Conservation (phyloP, 2,329 filamentous ascomycete species). For the Tympanopsis confertula region DNA sequence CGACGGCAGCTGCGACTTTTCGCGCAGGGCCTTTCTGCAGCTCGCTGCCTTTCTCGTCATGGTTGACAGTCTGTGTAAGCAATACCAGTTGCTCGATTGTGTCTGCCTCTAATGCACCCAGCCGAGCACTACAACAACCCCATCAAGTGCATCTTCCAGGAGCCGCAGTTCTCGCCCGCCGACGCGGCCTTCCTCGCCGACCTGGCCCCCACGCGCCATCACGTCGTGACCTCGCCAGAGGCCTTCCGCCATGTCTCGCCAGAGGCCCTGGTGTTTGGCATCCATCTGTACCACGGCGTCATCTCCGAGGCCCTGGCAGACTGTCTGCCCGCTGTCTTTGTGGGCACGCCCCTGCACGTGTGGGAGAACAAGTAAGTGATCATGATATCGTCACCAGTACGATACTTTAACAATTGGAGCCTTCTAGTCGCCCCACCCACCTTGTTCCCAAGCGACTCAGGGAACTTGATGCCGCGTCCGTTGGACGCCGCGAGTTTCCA, state of each 20-base stretch:
- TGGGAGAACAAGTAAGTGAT: background rate
- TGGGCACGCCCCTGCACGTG: background rate
- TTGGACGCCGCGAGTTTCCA: background rate
- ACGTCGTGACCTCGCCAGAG: background rate
- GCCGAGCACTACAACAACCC: too few relatives aligned
- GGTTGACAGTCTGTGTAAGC: constrained; percentile 29
- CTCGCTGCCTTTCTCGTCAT: constrained; percentile 38
- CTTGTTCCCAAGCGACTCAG: background rate
- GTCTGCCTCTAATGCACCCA: too few relatives aligned
- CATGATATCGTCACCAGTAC: background rate
- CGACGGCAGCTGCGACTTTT: constrained; percentile 30
- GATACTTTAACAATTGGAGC: too few relatives aligned
- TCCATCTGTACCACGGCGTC: background rate
- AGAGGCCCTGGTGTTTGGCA: background rate
- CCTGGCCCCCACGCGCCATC: background rate
- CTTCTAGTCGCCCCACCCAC: background rate
- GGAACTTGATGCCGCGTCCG: background rate
- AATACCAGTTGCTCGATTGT: too few relatives aligned
- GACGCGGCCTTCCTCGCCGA: background rate
- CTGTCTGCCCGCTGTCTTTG: background rate
- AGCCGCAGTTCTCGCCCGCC: background rate
- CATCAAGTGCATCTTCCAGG: background rate
- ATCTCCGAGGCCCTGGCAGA: background rate
- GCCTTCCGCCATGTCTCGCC: background rate
- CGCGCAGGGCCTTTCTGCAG: constrained; percentile 35